Evolutionary conservation across 2,329 filamentous ascomycete species (phyloP).

Genomic region (Orbilia brochopaga): DNA sequence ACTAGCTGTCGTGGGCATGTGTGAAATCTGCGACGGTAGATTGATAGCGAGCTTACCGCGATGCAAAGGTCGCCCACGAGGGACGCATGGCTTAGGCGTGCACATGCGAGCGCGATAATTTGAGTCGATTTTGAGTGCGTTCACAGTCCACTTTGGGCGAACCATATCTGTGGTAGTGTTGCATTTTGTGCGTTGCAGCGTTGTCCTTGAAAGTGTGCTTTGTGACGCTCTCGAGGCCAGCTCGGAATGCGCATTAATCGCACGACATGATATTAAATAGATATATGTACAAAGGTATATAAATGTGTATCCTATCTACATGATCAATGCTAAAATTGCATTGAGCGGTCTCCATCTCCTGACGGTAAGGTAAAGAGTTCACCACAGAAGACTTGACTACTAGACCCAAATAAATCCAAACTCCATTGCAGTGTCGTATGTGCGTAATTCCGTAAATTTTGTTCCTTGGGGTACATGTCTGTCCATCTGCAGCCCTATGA

Average conservation of each 20-base stretch:
- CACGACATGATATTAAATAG: not conserved
- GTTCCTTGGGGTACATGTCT: constrained; percentile 22
- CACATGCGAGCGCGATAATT: constrained; percentile 16
- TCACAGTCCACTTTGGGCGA: not conserved
- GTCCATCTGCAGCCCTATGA: not conserved
- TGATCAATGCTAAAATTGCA: constrained; percentile 9
- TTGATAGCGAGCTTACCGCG: not conserved
- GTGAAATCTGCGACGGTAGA: not conserved
- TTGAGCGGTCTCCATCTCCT: not conserved
- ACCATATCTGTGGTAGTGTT: constrained; percentile 5
- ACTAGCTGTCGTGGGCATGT: not conserved
- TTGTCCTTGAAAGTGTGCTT: not conserved
- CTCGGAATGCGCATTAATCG: not conserved
- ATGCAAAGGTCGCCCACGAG: not conserved
- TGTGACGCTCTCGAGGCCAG: not conserved
- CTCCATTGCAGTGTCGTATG: constrained; percentile 32
- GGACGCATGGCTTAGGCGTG: not conserved
- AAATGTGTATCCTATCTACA: constrained; percentile 3
- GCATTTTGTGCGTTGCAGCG: not conserved
- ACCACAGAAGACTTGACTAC: too few relatives aligned
- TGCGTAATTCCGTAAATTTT: constrained; percentile 17
- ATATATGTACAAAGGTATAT: not conserved
- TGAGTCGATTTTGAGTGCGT: constrained; percentile 34
- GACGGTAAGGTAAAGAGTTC: not conserved
- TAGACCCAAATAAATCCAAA: too few relatives aligned